Base-by-base conservation (phyloP, 768 basidiomycete species). In the Agaricus sinodeliciosus region DNA sequence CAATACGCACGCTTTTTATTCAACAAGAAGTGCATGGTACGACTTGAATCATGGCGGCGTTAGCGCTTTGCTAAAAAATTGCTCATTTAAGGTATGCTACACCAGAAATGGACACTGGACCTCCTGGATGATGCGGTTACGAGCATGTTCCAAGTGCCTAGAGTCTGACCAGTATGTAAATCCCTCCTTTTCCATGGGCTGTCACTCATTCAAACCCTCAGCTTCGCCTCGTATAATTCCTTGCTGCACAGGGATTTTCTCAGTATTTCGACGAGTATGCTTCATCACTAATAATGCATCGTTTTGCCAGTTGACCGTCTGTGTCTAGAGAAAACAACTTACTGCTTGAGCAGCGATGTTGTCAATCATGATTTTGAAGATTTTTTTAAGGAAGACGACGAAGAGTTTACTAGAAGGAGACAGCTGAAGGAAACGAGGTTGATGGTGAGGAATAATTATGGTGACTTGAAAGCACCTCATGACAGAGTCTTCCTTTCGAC, bases 1-100 rank as follows among this genome's bases (percentile, higher is more conserved):
- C 63, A 63, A 27, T 74, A 71, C 52, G 62, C 72, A 0, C 62
- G 65, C n/a, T 57, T 73, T n/a, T 43, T 72, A 7, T 76, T 68
- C 56, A 64, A 63, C 11, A 43, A 42, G 19, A 48, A 41, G 15
- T 54, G 53, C 28, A 48, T 54, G 40, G 53, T 54, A 26, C 9
- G 50, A 16, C 9, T 25, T 34, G 11, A 5, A 4, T 39, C 37
- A 13, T 39, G 7, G 7, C 6, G 2, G 31, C 22, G 22, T 35
- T 6, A 39, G 12, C 37, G 16, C 15, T 13, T 13, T n/a, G 16
- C 12, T 39, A n/a, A 13, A 7, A 39, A 15, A 39, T 39, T 12
- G 15, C 13, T 39, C 15, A 39, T 39, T 39, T 3, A 7, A 51
- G 50, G 19, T 44, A n/a, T 51, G 50, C 11, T 34, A 15, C 5